Conservation (phyloP, 345 rosid genomes). For the Rhodamnia argentea region DNA sequence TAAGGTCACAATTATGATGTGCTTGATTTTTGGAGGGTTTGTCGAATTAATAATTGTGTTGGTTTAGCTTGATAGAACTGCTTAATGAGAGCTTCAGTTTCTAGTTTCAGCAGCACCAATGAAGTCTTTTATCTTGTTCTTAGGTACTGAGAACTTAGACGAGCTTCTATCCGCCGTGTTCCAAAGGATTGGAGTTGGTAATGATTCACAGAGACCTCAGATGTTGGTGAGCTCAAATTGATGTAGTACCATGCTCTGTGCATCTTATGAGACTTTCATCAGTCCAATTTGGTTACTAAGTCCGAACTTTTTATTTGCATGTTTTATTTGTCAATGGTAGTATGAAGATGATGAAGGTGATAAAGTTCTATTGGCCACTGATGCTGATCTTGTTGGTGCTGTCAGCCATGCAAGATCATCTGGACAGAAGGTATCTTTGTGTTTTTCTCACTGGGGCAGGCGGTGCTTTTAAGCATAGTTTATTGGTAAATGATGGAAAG, state of each 20-base stretch:
- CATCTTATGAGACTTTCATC: not conserved
- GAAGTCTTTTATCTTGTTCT: not conserved
- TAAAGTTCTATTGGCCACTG: conserved; percentile 64
- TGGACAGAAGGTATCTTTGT: conserved; percentile 55
- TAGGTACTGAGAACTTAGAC: conserved; percentile 56
- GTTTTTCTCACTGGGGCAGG: not conserved
- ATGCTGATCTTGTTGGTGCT: conserved; percentile 68
- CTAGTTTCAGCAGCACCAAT: not conserved
- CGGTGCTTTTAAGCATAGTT: not conserved
- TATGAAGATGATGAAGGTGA: conserved; percentile 98
- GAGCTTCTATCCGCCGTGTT: conserved; percentile 58
- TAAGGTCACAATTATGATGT: not conserved
- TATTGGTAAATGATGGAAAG: not conserved
- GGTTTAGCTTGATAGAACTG: not conserved
- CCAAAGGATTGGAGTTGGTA: conserved; percentile 54
- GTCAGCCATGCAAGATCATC: conserved; percentile 51
- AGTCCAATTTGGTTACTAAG: not conserved
- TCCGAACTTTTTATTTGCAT: not conserved
- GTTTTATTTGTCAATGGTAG: conserved; percentile 8
- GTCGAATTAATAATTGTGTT: not conserved
- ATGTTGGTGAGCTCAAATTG: conserved; percentile 45
- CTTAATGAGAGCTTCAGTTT: not conserved
- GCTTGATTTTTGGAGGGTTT: not conserved
- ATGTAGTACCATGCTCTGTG: not conserved
- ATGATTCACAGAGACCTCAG: conserved; percentile 39